Base-by-base conservation (phyloP, 2,329 filamentous ascomycete genomes). In the Metarhizium brunneum region DNA sequence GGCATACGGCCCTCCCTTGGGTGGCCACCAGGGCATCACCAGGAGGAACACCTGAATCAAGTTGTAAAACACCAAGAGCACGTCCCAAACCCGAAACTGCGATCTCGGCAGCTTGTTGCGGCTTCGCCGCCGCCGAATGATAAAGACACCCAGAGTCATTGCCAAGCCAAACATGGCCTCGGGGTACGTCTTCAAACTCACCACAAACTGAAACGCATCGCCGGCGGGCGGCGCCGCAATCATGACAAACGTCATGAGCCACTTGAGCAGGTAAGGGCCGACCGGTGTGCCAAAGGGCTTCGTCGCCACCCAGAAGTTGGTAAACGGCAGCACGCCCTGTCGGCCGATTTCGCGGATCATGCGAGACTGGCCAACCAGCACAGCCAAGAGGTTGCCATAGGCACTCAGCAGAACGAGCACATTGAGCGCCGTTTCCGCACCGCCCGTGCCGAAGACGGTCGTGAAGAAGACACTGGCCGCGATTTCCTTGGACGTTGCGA, bases 21-120 rank as follows among this genome's bases (percentile, higher is more conserved):
- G 87, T 2, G 86, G 86, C 60, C 83, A 86, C 86, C 86, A 90
- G 0, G 86, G 86, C 76, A 87, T 87, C 16, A 84, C 75, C 2
- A 90, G 69, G 48, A 88, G 70, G 57, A 83, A 88, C 0, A 84
- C 55, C 53, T 86, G 80, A 0, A 83, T 70, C 0, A 82, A 64
- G 49, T 85, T 76, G 51, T 77, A 82, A 67, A 89, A 86, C 7
- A 78, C 62, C 1, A 88, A 67, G 0, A 78, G 73, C 0, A 77
- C 53, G 56, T 83, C 65, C 84, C 84, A 88, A 0, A 82, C 78
- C 6, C 70, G 72, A 66, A 86, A 88, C 4, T 77, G 75, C 0
- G 79, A 69, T 0, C 63, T 61, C 0, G 73, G 73, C 3, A 83
- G 66, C 3, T 76, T 75, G 4, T 81, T 68, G 1, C 75, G 74